Base-by-base conservation (phyloP, 2,329 filamentous ascomycete species). In the Neodidymelliopsis sp. region DNA sequence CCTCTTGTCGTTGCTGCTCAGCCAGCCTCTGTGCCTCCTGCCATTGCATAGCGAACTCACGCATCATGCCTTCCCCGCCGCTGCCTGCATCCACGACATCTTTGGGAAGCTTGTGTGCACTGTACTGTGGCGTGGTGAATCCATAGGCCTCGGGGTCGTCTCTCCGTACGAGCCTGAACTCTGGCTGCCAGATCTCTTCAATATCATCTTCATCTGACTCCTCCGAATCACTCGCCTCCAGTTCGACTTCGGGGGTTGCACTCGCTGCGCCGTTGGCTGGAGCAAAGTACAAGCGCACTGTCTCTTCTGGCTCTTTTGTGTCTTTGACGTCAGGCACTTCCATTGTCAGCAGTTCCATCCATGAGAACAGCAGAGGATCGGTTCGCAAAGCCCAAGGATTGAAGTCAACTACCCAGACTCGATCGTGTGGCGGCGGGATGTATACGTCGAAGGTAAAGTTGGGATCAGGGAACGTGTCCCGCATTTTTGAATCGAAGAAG, bases 401-500 rank as follows among this genome's bases (percentile, higher is more conserved):
- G 66, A 99, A 89, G 69, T 99, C 94, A 37, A 99, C 87, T 9
- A 99, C 78, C 77, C 91, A 89, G 2, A 95, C 89, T 36, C 84
- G 81, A 37, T 90, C 84, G 45, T 95, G 82, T 1, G 88, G 73
- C 65, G 82, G 77, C 63, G 93, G 92, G 2, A 99, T 82, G 67
- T 99, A 97, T 31, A 97, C 87, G 68, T 99, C 94, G 65, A 99
- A 96, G 0, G 85, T 84, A 62, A 96, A 97, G 70, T 84, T 88
- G 3, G 84, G 80, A 54, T 97, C 93, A 0, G 89, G 88, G 63
- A 97, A 97, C 0, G 85, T 89, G 58, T 88, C 80, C 50, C 87
- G 82, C 52, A 97, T 72, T 53, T 84, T 85, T 22, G 85, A 78
- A 22, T 87, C 82, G 69, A 97, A 97, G 67, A 97, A 94, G 13